A percentile compares a stretch with the other conserved stretches of the same genome.
phyloP scores from a whole-genome alignment of 345 rosid genomes.

The Excoecaria agallocha region DNA sequence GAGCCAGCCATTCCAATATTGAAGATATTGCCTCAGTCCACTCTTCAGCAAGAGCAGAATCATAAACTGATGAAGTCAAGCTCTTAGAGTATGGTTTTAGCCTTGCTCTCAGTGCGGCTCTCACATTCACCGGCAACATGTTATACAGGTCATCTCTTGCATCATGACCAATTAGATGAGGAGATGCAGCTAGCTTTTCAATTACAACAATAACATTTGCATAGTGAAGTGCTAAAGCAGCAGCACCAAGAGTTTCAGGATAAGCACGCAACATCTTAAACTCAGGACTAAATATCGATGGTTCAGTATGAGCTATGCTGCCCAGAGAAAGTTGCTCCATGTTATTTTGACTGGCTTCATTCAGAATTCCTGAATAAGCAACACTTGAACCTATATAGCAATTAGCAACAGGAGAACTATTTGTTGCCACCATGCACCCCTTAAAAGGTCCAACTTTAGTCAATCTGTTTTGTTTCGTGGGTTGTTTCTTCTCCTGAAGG shows the following conservation, averaged over 20 bases:
- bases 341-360: conserved; percentile 42
- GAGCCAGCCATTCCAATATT: conserved; percentile 90
- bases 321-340: conserved; percentile 19
- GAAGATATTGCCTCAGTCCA: conserved; percentile 78
- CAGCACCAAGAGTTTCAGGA: conserved; percentile 80
- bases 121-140: conserved; percentile 82
- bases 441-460: conserved; percentile 89
- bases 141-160: conserved; percentile 95
- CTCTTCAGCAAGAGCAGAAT: conserved; percentile 66
- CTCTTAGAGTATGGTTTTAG: conserved; percentile 74
- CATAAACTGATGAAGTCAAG: conserved; percentile 56
- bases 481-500: conserved; percentile 47
- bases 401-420: conserved; percentile 40
- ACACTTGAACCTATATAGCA: conserved; percentile 30
- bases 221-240: conserved; percentile 88
- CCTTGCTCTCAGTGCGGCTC: conserved; percentile 60
- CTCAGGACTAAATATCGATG: conserved; percentile 40
- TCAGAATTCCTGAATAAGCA: conserved; percentile 28
- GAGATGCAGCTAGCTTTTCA: conserved; percentile 86
- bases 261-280: conserved; percentile 55
- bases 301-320: conserved; percentile 17
- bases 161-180: conserved; percentile 90
- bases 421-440: conserved; percentile 56
- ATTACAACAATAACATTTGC: conserved; percentile 88
- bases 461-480: conserved; percentile 45